A percentile compares a stretch with the other conserved stretches of the same genome.
Conservation (phyloP, 371 early-diverging fungal species). For the Blakeslea trispora region DNA sequence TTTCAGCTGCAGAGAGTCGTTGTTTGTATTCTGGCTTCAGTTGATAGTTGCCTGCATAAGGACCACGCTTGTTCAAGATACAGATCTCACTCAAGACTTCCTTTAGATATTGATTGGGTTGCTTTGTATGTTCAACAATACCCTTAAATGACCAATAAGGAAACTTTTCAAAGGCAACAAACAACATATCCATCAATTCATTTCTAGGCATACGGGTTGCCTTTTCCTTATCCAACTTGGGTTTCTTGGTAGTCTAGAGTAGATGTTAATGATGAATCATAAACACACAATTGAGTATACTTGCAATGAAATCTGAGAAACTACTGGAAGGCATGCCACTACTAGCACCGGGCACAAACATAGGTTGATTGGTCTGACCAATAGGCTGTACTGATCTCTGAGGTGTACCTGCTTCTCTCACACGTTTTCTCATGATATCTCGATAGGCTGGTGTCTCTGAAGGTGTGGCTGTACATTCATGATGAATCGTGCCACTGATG, state of each 20-base stretch:
- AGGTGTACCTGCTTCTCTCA: slow-evolving; percentile 56
- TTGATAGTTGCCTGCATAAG: slow-evolving; percentile 80
- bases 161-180: slow-evolving; percentile 77
- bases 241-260: slow-evolving; percentile 38
- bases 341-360: slow-evolving; percentile 60
- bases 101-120: slow-evolving; percentile 80
- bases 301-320: slow-evolving; percentile 60
- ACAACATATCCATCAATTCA: slow-evolving; percentile 83
- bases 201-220: slow-evolving; percentile 83
- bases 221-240: slow-evolving; percentile 59
- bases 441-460: slow-evolving; percentile 60
- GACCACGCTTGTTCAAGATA: slow-evolving; percentile 81
- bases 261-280: slow-evolving; percentile 5
- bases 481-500: slow-evolving; percentile 73
- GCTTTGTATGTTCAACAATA: slow-evolving; percentile 78
- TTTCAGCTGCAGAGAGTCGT: slow-evolving; percentile 48
- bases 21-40: slow-evolving; percentile 82
- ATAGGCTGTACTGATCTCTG: slow-evolving; percentile 61
- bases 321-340: slow-evolving; percentile 54
- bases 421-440: slow-evolving; percentile 76
- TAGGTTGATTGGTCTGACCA: slow-evolving; percentile 55
- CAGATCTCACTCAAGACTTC: slow-evolving; percentile 85
- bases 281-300: slow-evolving; percentile 8
- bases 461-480: slow-evolving; percentile 83
- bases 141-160: slow-evolving; percentile 89